Percentiles rank a stretch among this genome's conserved stretches.
Evolutionary conservation across 2,329 filamentous ascomycete species (phyloP).

Genomic region (Clonostachys rosea): DNA sequence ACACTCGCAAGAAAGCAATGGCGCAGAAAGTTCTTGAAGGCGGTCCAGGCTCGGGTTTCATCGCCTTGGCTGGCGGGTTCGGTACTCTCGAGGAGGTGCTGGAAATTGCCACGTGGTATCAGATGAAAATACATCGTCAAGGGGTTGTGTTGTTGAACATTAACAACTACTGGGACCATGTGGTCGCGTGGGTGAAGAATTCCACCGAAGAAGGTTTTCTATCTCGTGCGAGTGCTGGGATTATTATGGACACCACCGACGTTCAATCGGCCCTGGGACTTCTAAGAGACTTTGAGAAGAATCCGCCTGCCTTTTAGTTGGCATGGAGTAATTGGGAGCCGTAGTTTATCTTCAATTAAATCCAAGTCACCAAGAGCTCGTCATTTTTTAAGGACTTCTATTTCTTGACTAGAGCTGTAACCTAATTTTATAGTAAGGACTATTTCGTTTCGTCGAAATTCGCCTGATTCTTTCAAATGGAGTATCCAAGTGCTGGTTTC

Average conservation of each 20-base stretch:
- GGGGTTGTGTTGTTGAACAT: slow-evolving; percentile 83
- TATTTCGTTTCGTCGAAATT: too few relatives aligned
- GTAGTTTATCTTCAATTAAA: too few relatives aligned
- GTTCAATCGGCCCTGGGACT: slow-evolving; percentile 67
- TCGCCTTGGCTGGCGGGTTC: slow-evolving; percentile 84
- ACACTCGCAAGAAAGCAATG: slow-evolving; percentile 93
- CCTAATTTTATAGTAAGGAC: too few relatives aligned
- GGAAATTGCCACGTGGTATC: slow-evolving; percentile 90
- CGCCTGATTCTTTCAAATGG: too few relatives aligned
- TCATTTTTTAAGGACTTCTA: too few relatives aligned
- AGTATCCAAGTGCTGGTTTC: too few relatives aligned
- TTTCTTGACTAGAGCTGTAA: too few relatives aligned
- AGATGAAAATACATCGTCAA: slow-evolving; percentile 82
- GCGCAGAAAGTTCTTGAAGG: slow-evolving; percentile 78
- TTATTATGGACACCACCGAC: slow-evolving; percentile 70
- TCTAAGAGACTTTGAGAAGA: slow-evolving; percentile 63
- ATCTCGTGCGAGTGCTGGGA: slow-evolving; percentile 61
- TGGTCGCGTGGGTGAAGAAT: slow-evolving; percentile 75
- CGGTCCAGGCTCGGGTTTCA: slow-evolving; percentile 80
- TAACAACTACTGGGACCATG: slow-evolving; percentile 85
- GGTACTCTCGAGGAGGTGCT: slow-evolving; percentile 97
- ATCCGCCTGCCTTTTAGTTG: too few relatives aligned
- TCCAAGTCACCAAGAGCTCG: too few relatives aligned
- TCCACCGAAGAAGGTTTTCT: slow-evolving; percentile 73
- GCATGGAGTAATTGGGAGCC: too few relatives aligned